These are phyloP conservation scores for Viridothelium virens DNA, from an alignment of 495 filamentous ascomycete genomes.

Conservation along the genomic window DNA sequence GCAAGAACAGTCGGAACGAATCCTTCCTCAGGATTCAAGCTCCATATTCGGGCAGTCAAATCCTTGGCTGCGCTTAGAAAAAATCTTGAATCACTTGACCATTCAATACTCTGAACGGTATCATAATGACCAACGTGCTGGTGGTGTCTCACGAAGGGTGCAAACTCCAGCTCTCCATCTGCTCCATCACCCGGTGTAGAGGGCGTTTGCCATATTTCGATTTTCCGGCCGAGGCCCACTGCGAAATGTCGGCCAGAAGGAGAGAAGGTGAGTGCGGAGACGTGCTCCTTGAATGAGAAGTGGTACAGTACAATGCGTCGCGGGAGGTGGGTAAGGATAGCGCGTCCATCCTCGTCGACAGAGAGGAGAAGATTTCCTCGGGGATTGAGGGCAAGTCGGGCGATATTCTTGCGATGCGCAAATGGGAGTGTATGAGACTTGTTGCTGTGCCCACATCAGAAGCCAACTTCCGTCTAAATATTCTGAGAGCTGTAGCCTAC, in stretches of 20 bases:
- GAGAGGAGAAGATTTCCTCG: slow-evolving; percentile 84
- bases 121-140: slow-evolving; percentile 85
- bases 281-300: slow-evolving; percentile 80
- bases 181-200: slow-evolving; percentile 67
- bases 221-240: slow-evolving; percentile 70
- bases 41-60: slow-evolving; percentile 90
- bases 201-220: slow-evolving; percentile 94
- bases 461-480: not conserved
- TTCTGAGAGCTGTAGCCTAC: slow-evolving; percentile 44
- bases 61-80: slow-evolving; percentile 87
- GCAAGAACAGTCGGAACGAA: slow-evolving; percentile 84
- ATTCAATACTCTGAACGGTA: slow-evolving; percentile 72
- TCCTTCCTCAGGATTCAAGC: slow-evolving; percentile 73
- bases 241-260: slow-evolving; percentile 86
- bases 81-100: slow-evolving; percentile 93
- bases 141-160: slow-evolving; percentile 83
- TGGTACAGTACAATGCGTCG: slow-evolving; percentile 81
- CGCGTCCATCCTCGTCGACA: slow-evolving; percentile 87
- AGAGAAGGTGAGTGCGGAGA: slow-evolving; percentile 83
- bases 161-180: slow-evolving; percentile 84
- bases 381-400: slow-evolving; percentile 77
- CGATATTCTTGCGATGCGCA: slow-evolving; percentile 86
- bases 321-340: slow-evolving; percentile 81
- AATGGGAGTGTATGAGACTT: slow-evolving; percentile 93
- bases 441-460: slow-evolving; percentile 52